These are phyloP conservation scores for Bipolaris zeicola DNA, from an alignment of 2,329 filamentous ascomycete species.

Conservation along the genomic window DNA sequence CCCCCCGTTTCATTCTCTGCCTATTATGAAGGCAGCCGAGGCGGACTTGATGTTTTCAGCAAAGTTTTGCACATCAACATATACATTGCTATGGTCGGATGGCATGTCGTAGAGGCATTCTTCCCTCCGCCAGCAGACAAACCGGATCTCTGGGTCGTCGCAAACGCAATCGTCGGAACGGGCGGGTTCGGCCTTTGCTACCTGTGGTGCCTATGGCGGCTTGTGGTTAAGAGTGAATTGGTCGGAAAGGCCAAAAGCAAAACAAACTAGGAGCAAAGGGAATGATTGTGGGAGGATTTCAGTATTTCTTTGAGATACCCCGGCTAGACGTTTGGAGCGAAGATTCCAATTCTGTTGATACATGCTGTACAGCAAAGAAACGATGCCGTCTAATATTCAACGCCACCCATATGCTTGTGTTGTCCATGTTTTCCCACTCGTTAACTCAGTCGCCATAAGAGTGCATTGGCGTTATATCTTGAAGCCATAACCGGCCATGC, in stretches of 20 bases:
- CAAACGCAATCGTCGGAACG: conserved; percentile 85
- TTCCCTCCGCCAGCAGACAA: conserved; percentile 72
- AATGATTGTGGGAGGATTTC: conserved; percentile 2
- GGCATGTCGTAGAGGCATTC: conserved; percentile 78
- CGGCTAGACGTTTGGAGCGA: conserved; percentile 30
- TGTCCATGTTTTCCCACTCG: conserved; percentile 32
- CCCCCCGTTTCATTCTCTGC: conserved; percentile 75
- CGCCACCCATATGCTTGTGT: conserved; percentile 40
- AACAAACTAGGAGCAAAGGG: conserved; percentile 39
- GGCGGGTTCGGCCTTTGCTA: conserved; percentile 87
- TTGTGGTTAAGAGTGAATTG: conserved; percentile 64
- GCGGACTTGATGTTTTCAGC: conserved; percentile 59
- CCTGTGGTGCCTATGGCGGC: conserved; percentile 82
- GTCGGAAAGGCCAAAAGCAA: conserved; percentile 47
- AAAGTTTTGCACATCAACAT: conserved; percentile 77
- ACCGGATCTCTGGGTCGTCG: conserved; percentile 93
- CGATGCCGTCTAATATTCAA: conserved; percentile 31
- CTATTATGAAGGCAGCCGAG: conserved; percentile 59
- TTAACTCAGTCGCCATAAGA: conserved; percentile 10
- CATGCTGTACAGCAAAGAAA: conserved; percentile 29
- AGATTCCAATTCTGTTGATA: conserved; percentile 34
- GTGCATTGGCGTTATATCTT: conserved; percentile 53
- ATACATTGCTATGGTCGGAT: conserved; percentile 76
- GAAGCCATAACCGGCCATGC: conserved; percentile 94
- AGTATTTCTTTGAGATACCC: conserved; percentile 27